Evolutionary conservation across 768 basidiomycete species (phyloP).

Genomic region (Gloeostereum incarnatum): DNA sequence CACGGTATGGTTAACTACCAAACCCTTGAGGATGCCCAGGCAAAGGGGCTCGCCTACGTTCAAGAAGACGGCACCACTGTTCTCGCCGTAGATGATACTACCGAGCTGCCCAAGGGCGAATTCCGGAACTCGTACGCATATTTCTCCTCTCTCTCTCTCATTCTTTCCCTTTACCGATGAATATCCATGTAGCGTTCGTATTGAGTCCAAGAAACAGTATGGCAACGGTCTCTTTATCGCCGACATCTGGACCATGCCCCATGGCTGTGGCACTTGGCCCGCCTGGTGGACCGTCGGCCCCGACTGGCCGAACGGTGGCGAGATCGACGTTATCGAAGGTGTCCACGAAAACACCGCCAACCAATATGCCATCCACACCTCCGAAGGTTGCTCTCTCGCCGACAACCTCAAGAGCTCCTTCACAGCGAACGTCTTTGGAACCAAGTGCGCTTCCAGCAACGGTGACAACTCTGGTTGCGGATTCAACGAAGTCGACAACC

Average conservation of each 20-base stretch:
- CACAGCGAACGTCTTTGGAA: conserved; percentile 9
- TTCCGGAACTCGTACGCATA: conserved; percentile 35
- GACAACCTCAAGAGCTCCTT: conserved; percentile 8
- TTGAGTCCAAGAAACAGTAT: conserved; percentile 33
- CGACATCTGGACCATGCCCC: conserved; percentile 39
- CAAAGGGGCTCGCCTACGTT: conserved; percentile 32
- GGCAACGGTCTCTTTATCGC: conserved; percentile 40
- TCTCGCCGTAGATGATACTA: conserved; percentile 35
- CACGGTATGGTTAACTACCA: conserved; percentile 35
- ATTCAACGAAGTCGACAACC: conserved; percentile 15
- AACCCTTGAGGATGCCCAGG: conserved; percentile 18
- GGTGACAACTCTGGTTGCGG: conserved; percentile 20
- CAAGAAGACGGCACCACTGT: conserved; percentile 29
- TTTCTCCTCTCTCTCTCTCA: conserved; percentile 9
- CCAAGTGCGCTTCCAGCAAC: conserved; percentile 16
- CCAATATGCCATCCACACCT: conserved; percentile 59
- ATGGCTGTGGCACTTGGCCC: conserved; percentile 45
- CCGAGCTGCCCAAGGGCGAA: conserved; percentile 25
- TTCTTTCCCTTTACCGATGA: conserved; percentile 10
- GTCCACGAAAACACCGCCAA: conserved; percentile 52
- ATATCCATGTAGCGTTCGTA: conserved; percentile 28
- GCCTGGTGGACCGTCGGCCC: conserved; percentile 18
- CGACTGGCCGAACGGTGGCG: conserved; percentile 24
- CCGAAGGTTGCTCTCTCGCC: conserved; percentile 25
- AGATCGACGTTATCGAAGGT: conserved; percentile 72